These are phyloP conservation scores for Dendrothele bispora DNA, from an alignment of 768 basidiomycete genomes.

Conservation along the genomic window DNA sequence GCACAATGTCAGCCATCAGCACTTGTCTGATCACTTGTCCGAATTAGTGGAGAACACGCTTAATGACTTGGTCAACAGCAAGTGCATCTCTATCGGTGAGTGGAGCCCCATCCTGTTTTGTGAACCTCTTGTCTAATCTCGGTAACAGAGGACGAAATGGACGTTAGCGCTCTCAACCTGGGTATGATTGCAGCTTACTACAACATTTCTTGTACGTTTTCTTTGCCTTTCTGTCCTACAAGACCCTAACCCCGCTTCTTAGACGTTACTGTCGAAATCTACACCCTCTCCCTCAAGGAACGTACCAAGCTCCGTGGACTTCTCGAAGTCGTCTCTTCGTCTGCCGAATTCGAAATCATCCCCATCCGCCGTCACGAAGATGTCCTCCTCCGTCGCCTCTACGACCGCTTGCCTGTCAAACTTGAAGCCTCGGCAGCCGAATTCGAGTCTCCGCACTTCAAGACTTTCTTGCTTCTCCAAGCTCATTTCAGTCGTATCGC, in stretches of 20 bases:
- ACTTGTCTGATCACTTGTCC: conserved; percentile 93
- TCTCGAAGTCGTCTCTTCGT: conserved; percentile 95
- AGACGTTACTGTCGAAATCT: conserved; percentile 97
- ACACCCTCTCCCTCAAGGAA: conserved; percentile 92
- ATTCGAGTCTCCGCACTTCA: conserved; percentile 96
- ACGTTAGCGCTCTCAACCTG: conserved; percentile 86
- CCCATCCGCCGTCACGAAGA: conserved; percentile 97
- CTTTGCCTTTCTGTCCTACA: background rate
- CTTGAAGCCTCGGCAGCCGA: conserved; percentile 63
- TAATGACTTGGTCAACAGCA: conserved; percentile 88
- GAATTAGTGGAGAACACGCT: conserved; percentile 94
- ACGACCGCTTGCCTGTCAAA: conserved; percentile 97
- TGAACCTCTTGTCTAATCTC: conserved; percentile 1
- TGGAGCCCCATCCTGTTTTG: background rate
- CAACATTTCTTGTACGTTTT: conserved; percentile 79
- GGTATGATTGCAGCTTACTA: conserved; percentile 99
- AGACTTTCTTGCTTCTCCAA: conserved; percentile 94
- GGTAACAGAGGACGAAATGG: conserved; percentile 86
- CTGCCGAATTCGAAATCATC: conserved; percentile 92
- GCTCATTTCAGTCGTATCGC: conserved; percentile 95
- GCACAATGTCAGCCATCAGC: conserved; percentile 93
- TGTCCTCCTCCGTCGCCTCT: conserved; percentile 78
- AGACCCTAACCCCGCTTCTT: conserved; percentile 17
- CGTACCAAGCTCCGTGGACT: conserved; percentile 96
- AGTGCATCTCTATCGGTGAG: conserved; percentile 88